phyloP scores from a whole-genome alignment of 2,329 filamentous ascomycete species.

The Fusarium brachygibbosum region DNA sequence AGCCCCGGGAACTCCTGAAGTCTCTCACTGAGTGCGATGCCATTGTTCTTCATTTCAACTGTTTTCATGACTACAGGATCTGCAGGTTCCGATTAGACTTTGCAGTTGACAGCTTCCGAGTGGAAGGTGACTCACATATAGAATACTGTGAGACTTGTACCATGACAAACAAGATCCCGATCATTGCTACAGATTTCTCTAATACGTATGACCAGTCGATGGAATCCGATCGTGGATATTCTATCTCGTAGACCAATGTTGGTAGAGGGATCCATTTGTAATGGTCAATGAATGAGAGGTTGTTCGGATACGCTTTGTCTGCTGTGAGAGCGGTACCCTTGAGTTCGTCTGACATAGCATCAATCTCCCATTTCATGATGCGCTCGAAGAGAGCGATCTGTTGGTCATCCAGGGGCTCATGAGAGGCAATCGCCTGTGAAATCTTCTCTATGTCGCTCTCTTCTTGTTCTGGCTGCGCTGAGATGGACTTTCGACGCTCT shows the following conservation, averaged over 20 bases:
- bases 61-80: slow-evolving; percentile 78
- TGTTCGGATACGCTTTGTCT: slow-evolving; percentile 73
- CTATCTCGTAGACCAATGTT: slow-evolving; percentile 83
- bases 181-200: slow-evolving; percentile 77
- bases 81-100: slow-evolving; percentile 36
- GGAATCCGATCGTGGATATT: slow-evolving; percentile 76
- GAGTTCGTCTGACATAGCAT: slow-evolving; percentile 73
- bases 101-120: not conserved
- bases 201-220: slow-evolving; percentile 82
- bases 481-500: slow-evolving; percentile 59
- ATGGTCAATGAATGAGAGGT: slow-evolving; percentile 74
- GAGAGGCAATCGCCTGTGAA: slow-evolving; percentile 71
- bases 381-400: slow-evolving; percentile 74
- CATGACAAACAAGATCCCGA: slow-evolving; percentile 83
- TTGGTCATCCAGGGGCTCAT: slow-evolving; percentile 69
- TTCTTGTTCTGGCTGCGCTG: slow-evolving; percentile 54
- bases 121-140: slow-evolving; percentile 64
- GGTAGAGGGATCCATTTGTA: slow-evolving; percentile 81
- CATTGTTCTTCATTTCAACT: slow-evolving; percentile 75
- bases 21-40: slow-evolving; percentile 70
- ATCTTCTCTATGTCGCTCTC: slow-evolving; percentile 70
- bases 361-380: slow-evolving; percentile 77
- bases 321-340: slow-evolving; percentile 69
- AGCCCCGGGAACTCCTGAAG: slow-evolving; percentile 80
- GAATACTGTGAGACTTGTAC: slow-evolving; percentile 81